Base-by-base conservation (phyloP, 2,329 filamentous ascomycete species). In the Fusarium chuoi region DNA sequence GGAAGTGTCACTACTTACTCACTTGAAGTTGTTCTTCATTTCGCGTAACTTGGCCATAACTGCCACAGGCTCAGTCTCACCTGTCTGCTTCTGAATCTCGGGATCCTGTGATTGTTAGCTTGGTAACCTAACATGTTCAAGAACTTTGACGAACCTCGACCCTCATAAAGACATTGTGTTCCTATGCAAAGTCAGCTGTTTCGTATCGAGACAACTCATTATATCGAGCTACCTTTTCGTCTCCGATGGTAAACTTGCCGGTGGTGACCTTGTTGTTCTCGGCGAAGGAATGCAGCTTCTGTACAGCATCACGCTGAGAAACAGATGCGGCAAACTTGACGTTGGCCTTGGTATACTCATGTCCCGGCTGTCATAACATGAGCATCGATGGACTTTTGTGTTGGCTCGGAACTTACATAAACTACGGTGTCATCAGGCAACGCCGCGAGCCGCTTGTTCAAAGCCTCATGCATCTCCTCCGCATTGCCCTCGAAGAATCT, bases 271-370 rank as follows among this genome's bases (percentile, higher is more conserved):
- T 87, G 83, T 98, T 96, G 68, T 89, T 87, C 62, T 93, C 90
- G 4, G 94, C 93, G 81, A 94, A 98, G 0, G 88, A 87, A 75
- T 93, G 87, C 38, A 99, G 87, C 77, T 91, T 93, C 86, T 93
- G 91, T 71, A 98, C 90, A 1, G 93, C 87, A 55, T 93, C 91
- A 46, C 89, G 93, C 78, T 94, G 90, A 63, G 92, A 85, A 22
- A 98, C 92, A 5, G 92, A 92, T 67, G 93, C 84, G 54, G 90
- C 92, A 80, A 99, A 99, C 81, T 94, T 94, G 78, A 96, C 94
- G 79, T 99, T 99, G 58, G 92, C 89, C 83, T 96, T 98, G n/a
- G 96, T 99, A 85, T 99, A 99, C 83, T 98, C 96, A 79, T 99
- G 96, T 8, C 96, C 96, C 24, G 96, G 95, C 92, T 96, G 70